phyloP scores from a whole-genome alignment of 805 yeast species.

The Ogataea saltuana region DNA sequence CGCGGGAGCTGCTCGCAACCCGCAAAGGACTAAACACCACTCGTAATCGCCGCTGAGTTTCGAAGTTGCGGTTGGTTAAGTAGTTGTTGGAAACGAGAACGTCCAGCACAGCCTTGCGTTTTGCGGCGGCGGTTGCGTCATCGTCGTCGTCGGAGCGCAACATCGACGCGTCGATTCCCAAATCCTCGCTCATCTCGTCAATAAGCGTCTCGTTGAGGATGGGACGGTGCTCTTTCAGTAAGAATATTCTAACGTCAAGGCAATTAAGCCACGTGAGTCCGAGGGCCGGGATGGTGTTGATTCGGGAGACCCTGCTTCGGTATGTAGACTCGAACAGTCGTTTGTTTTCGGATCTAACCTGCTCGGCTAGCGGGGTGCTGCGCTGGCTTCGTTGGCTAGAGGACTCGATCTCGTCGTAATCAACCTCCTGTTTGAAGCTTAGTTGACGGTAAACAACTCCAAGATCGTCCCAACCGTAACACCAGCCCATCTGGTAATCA shows the following conservation, averaged over 20 bases:
- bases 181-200: constrained; percentile 36
- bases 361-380: constrained; percentile 27
- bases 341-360: constrained; percentile 29
- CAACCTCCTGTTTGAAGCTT: constrained; percentile 19
- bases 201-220: constrained; percentile 36
- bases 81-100: constrained; percentile 32
- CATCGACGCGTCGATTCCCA: constrained; percentile 33
- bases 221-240: constrained; percentile 46
- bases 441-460: constrained; percentile 35
- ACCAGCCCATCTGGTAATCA: constrained; percentile 71
- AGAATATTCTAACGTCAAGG: constrained; percentile 49
- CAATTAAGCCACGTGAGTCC: constrained; percentile 57
- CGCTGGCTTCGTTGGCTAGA: constrained; percentile 3
- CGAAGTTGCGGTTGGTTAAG: constrained; percentile 35
- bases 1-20: constrained; percentile 19
- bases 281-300: constrained; percentile 49
- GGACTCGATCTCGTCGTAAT: constrained; percentile 22
- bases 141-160: constrained; percentile 14
- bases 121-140: constrained; percentile 12
- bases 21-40: constrained; percentile 34
- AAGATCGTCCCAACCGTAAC: constrained; percentile 69
- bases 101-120: constrained; percentile 24
- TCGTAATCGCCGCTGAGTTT: constrained; percentile 30
- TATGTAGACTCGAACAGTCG: constrained; percentile 33
- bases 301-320: constrained; percentile 35